A percentile compares a stretch with the other conserved stretches of the same genome.
phyloP scores from a whole-genome alignment of 73 alveolate genomes.

The Paramecium caudatum region DNA sequence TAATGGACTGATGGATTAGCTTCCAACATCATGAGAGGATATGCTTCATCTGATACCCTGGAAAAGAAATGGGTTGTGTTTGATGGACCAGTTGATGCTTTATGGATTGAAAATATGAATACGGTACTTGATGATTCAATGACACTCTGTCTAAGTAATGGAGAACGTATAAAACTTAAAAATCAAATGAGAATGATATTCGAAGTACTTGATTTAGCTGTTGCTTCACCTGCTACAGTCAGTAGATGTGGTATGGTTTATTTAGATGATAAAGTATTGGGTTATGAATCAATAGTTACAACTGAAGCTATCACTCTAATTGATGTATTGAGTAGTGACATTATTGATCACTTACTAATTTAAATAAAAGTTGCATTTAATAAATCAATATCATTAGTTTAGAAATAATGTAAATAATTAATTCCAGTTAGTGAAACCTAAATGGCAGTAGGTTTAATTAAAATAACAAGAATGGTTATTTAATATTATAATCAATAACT shows the following conservation, averaged over 20 bases:
- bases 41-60: conserved; percentile 81
- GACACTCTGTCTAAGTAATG: conserved; percentile 87
- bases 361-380: conserved; percentile 23
- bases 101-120: conserved; percentile 99
- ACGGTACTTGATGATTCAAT: conserved; percentile 99
- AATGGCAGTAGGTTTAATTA: conserved; percentile 80
- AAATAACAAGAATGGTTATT: conserved; percentile 80
- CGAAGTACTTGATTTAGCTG: conserved; percentile 83
- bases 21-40: conserved; percentile 91
- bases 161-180: conserved; percentile 80
- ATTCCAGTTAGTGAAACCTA: conserved; percentile 82
- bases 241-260: conserved; percentile 91
- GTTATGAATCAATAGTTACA: conserved; percentile 86
- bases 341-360: conserved; percentile 3
- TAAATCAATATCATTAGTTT: not conserved
- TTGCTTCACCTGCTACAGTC: conserved; percentile 87
- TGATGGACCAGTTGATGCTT: conserved; percentile 99
- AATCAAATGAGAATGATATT: conserved; percentile 77
- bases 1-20: conserved; percentile 99
- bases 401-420: conserved; percentile 20
- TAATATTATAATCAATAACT: conserved; percentile 46
- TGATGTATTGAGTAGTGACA: not conserved
- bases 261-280: conserved; percentile 86
- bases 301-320: conserved; percentile 2
- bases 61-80: conserved; percentile 92